A percentile compares a stretch with the other conserved stretches of the same genome.
These are phyloP conservation scores for Fusarium kyushuense DNA, from an alignment of 2,329 filamentous ascomycete genomes.

Conservation along the genomic window DNA sequence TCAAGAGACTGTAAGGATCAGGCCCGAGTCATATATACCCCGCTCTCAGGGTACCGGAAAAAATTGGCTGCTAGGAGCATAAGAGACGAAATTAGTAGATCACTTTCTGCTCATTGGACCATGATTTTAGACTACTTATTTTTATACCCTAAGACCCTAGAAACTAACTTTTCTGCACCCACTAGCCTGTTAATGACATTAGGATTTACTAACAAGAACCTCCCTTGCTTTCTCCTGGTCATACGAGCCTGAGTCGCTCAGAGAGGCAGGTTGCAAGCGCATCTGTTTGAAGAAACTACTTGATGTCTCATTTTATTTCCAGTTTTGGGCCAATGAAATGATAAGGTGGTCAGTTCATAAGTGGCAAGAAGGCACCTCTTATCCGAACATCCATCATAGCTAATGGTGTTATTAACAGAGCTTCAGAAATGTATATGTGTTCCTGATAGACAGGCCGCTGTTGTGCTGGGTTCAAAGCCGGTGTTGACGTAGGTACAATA, in stretches of 20 bases:
- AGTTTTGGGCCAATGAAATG: conserved; percentile 6
- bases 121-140: too few relatives aligned
- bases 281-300: conserved; percentile 13
- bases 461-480: background rate
- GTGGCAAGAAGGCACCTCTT: conserved; percentile 24
- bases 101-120: too few relatives aligned
- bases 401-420: too few relatives aligned
- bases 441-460: background rate
- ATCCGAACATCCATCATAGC: conserved; percentile 15
- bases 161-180: too few relatives aligned
- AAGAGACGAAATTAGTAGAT: too few relatives aligned
- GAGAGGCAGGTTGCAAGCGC: conserved; percentile 8
- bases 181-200: conserved; percentile 36
- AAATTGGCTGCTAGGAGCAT: too few relatives aligned
- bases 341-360: conserved; percentile 5
- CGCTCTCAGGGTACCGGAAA: too few relatives aligned
- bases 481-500: conserved; percentile 16
- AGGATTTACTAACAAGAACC: conserved; percentile 20
- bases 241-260: conserved; percentile 31
- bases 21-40: conserved; percentile 26
- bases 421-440: too few relatives aligned
- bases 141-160: too few relatives aligned
- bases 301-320: conserved; percentile 35
- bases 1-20: conserved; percentile 18
- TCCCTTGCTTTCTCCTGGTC: conserved; percentile 44